A percentile compares a stretch with the other conserved stretches of the same genome.
phyloP scores from a whole-genome alignment of 805 yeast species.

The Hanseniaspora osmophila region DNA sequence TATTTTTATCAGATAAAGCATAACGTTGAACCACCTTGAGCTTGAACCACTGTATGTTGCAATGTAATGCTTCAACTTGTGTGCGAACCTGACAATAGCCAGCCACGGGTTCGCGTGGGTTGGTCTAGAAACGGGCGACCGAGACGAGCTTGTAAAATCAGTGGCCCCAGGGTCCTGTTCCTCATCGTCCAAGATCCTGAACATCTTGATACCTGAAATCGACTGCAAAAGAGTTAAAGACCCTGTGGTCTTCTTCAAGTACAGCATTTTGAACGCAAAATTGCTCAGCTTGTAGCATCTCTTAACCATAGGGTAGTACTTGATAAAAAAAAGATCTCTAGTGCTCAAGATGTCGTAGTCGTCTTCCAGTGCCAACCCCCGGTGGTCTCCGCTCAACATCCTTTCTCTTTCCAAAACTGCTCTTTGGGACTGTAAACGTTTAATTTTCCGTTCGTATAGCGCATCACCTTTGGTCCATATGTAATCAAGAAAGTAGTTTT shows the following conservation, averaged over 20 bases:
- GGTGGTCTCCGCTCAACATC: not conserved
- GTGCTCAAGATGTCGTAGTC: not conserved
- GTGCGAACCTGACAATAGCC: too few relatives aligned
- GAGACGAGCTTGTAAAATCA: too few relatives aligned
- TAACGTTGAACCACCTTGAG: slow-evolving; percentile 51
- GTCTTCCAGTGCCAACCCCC: not conserved
- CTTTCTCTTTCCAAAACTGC: not conserved
- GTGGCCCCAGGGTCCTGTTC: not conserved
- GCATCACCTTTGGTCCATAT: not conserved
- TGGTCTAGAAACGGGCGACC: too few relatives aligned
- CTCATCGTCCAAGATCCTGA: not conserved
- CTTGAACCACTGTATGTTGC: too few relatives aligned
- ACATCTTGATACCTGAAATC: slow-evolving; percentile 2
- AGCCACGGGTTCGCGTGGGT: too few relatives aligned
- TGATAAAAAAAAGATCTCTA: not conserved
- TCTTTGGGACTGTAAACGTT: not conserved
- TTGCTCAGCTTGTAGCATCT: not conserved
- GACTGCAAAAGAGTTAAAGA: slow-evolving; percentile 1
- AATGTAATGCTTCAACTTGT: too few relatives aligned
- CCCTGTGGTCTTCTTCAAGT: slow-evolving; percentile 1
- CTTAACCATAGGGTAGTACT: slow-evolving; percentile 2
- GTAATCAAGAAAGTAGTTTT: not conserved
- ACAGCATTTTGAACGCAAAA: not conserved
- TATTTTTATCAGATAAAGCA: slow-evolving; percentile 69
- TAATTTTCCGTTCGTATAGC: not conserved